Conservation (phyloP, 2,329 filamentous ascomycete species). For the Bipolaris victoriae region DNA sequence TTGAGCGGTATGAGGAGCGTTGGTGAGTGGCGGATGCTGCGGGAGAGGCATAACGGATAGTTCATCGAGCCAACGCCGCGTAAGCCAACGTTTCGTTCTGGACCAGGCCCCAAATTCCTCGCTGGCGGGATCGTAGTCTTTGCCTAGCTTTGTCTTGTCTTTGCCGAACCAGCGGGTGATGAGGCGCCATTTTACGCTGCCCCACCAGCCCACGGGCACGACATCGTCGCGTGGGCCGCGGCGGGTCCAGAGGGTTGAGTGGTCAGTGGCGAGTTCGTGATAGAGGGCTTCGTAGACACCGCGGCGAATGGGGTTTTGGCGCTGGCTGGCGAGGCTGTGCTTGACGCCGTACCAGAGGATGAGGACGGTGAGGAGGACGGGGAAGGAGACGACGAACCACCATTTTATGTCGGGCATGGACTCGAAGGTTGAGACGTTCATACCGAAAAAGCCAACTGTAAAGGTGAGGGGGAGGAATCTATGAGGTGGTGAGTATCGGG, state of each 20-base stretch:
- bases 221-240: constrained; percentile 53
- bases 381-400: constrained; percentile 56
- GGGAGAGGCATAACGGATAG: constrained; percentile 36
- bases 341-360: constrained; percentile 57
- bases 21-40: background rate
- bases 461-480: constrained; percentile 65
- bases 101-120: constrained; percentile 51
- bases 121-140: constrained; percentile 38
- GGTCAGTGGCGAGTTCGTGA: constrained; percentile 53
- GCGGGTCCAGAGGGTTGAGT: constrained; percentile 58
- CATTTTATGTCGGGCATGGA: constrained; percentile 26
- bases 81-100: constrained; percentile 49
- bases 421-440: constrained; percentile 58
- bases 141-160: constrained; percentile 49
- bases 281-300: constrained; percentile 60
- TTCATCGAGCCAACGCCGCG: constrained; percentile 50
- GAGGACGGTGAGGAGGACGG: constrained; percentile 56
- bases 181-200: constrained; percentile 56
- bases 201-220: constrained; percentile 48
- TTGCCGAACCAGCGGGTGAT: constrained; percentile 55
- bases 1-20: background rate
- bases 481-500: background rate
- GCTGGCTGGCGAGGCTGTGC: constrained; percentile 50
- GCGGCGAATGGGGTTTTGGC: constrained; percentile 55
- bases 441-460: constrained; percentile 57